Percentiles rank a stretch among this genome's conserved stretches.
Conservation (phyloP, 495 filamentous ascomycete genomes). For the Penicillium longicatenatum region DNA sequence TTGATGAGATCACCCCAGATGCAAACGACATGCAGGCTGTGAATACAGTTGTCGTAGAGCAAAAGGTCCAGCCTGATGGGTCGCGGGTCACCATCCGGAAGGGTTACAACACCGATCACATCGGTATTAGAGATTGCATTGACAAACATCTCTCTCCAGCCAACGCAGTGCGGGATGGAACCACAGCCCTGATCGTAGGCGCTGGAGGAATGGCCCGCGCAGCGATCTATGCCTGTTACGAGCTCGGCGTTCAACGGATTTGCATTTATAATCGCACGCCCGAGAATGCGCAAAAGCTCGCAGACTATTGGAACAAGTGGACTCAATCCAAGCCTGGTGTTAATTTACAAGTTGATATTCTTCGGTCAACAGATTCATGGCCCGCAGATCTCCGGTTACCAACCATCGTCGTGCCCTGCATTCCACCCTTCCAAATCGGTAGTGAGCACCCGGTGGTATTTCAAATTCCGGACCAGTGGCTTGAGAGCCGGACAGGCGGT, state of each 20-base stretch:
- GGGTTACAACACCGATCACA: slow-evolving; percentile 68
- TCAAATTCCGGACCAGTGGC: slow-evolving; percentile 64
- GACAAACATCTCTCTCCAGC: slow-evolving; percentile 53
- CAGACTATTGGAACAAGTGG: slow-evolving; percentile 39
- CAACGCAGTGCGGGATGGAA: slow-evolving; percentile 43
- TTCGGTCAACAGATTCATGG: slow-evolving; percentile 48
- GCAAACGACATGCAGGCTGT: slow-evolving; percentile 63
- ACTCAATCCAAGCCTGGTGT: slow-evolving; percentile 17
- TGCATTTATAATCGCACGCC: slow-evolving; percentile 64
- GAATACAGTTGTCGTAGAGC: slow-evolving; percentile 63
- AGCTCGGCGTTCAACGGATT: slow-evolving; percentile 55
- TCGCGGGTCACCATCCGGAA: slow-evolving; percentile 36
- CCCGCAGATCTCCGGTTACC: slow-evolving; percentile 57
- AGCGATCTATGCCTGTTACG: slow-evolving; percentile 63
- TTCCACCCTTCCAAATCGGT: slow-evolving; percentile 57
- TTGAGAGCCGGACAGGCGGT: slow-evolving; percentile 72
- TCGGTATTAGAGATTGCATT: slow-evolving; percentile 65
- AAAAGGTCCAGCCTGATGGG: slow-evolving; percentile 29
- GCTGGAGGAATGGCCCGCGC: slow-evolving; percentile 64
- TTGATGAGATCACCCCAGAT: slow-evolving; percentile 62
- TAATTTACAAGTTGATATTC: slow-evolving; percentile 51
- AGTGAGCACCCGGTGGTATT: slow-evolving; percentile 56
- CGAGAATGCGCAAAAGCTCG: slow-evolving; percentile 56
- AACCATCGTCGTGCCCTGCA: slow-evolving; percentile 68
- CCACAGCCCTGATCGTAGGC: slow-evolving; percentile 58